Evolutionary conservation across 2,329 filamentous ascomycete genomes (phyloP), one percentile per base, ranked within the genome.

Genomic region (Endothia cerciana): DNA sequence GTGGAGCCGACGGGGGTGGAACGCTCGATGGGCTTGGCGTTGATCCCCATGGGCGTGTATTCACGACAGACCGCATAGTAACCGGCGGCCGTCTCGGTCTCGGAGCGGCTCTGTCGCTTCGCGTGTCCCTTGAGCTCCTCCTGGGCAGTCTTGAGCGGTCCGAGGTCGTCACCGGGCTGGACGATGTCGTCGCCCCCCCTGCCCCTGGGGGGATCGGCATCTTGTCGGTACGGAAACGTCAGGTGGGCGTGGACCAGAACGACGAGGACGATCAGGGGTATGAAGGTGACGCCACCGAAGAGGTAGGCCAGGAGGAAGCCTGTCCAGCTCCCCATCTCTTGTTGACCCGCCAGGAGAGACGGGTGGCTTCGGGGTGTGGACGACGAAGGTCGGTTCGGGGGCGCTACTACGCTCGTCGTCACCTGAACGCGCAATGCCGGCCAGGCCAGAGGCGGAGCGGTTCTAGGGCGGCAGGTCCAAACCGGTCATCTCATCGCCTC

Each of bases 21-120:
- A 67, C 93, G 87, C 79, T 97, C 94, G 66, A 94, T 93, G 6
- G 94, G 93, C 79, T 94, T 97, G 67, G 93, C 92, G 81, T 96
- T 96, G 77, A 97, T 90, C 51, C 93, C 94, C 75, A 93, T 93
- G 51, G 94, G 92, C 0, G 92, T 91, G 78, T 95, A 97, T 80
- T 97, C 93, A 75, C 94, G 87, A 75, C 92, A 96, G 19, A 97
- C 93, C n/a, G 93, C 92, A 77, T 97, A 97, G 79, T 96, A 97
- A 22, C 93, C 94, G 10, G 93, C 91, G 1, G 93, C 92, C 49
- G 93, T 91, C 74, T 96, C 92, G 41, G 88, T 83, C 66, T 93
- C 90, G 69, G 88, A 84, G 25, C 83, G 78, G 56, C 71, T 63
- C 22, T 43, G 78, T 43, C 77, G 70, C 55, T 81, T 79, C 41